A percentile compares a stretch with the other conserved stretches of the same genome.
Evolutionary conservation across 148 eudicot species (phyloP).

Genomic region (Heliamphora exappendiculata): DNA sequence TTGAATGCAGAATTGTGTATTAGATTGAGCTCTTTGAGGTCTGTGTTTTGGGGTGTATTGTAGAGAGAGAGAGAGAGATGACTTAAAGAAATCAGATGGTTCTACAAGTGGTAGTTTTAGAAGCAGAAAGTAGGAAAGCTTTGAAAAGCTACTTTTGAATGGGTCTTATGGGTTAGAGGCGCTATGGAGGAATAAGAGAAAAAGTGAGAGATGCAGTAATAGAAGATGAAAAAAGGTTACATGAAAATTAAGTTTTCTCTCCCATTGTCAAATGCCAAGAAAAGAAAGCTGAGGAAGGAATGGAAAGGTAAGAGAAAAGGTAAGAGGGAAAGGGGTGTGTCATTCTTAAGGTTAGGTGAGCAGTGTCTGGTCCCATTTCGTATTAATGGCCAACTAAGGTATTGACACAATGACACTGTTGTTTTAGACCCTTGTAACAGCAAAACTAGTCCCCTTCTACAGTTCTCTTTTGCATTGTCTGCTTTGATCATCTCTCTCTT

Average conservation of each 20-base stretch:
- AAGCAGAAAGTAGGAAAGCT: conserved; percentile 18
- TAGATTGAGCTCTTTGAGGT: background rate
- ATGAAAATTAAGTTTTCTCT: too few species aligned
- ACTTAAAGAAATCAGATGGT: conserved; percentile 9
- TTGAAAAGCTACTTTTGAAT: conserved; percentile 9
- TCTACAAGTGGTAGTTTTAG: conserved; percentile 12
- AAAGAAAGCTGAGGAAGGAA: conserved; percentile 1
- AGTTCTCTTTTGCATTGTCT: conserved; percentile 4
- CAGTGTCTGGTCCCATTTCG: conserved; percentile 28
- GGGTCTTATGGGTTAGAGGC: background rate
- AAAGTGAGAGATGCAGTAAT: background rate
- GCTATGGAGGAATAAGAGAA: background rate
- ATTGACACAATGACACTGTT: conserved; percentile 24
- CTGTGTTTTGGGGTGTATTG: background rate
- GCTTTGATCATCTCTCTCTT: conserved; percentile 6
- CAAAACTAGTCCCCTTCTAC: conserved; percentile 22
- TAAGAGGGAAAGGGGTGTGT: background rate
- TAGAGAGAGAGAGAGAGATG: conserved; percentile 6
- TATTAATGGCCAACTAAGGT: conserved; percentile 26
- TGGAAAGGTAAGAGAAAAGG: background rate
- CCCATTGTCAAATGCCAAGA: conserved; percentile 20
- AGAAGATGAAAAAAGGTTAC: background rate
- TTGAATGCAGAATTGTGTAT: conserved; percentile 9
- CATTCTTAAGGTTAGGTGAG: conserved; percentile 24
- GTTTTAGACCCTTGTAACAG: conserved; percentile 25